A percentile compares a stretch with the other conserved stretches of the same genome.
phyloP scores from a whole-genome alignment of 1,284 basidiomycete species.

The Pseudozyma flocculosa region DNA sequence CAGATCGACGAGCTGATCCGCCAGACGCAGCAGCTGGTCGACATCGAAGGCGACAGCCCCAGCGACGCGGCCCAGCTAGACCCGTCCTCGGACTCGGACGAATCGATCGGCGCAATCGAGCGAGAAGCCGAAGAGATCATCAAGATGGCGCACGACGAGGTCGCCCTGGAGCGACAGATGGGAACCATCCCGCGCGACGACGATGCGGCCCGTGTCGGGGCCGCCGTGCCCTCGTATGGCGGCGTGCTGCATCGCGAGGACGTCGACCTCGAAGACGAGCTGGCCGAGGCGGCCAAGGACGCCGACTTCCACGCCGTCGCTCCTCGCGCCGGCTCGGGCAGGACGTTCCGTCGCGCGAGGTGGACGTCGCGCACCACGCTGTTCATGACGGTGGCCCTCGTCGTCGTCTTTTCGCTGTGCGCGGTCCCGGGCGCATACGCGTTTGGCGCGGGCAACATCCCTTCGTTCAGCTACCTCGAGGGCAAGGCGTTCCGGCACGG shows the following conservation, averaged over 20 bases:
- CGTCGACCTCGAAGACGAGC: constrained; percentile 17
- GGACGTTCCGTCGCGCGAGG: constrained; percentile 7
- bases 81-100: constrained; percentile 3
- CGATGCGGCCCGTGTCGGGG: too few relatives aligned
- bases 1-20: constrained; percentile 27
- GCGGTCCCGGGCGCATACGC: constrained; percentile 32
- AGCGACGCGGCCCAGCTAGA: constrained; percentile 12
- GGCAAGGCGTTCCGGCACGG: constrained; percentile 51
- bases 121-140: constrained; percentile 21
- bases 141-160: constrained; percentile 25
- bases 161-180: constrained; percentile 11
- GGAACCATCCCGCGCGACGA: neutral
- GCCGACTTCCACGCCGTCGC: constrained; percentile 6
- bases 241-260: too few relatives aligned
- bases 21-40: constrained; percentile 16
- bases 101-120: constrained; percentile 2
- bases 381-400: constrained; percentile 21
- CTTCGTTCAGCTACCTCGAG: constrained; percentile 43
- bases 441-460: constrained; percentile 52
- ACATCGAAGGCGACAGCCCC: constrained; percentile 13
- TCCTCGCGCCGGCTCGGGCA: neutral
- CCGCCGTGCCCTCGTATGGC: too few relatives aligned
- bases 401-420: constrained; percentile 22
- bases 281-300: constrained; percentile 28
- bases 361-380: constrained; percentile 28